Conservation (phyloP, 1,284 basidiomycete species). For the Anthracocystis setariae region DNA sequence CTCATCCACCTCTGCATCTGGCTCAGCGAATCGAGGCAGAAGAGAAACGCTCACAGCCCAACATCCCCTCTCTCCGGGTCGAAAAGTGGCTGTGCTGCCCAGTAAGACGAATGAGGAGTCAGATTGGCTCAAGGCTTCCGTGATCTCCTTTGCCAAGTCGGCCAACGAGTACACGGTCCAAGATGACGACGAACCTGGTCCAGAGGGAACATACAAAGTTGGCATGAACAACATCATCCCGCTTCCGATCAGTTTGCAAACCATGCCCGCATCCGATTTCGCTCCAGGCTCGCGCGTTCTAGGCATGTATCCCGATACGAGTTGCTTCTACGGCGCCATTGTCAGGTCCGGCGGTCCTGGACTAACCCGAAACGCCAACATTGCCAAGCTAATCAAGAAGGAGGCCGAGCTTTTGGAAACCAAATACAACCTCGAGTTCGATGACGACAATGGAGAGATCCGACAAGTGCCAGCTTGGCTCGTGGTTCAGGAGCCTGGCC, state of each 20-base stretch:
- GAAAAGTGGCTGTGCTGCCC: constrained; percentile 43
- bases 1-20: constrained; percentile 10
- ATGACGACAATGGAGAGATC: constrained; percentile 64
- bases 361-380: constrained; percentile 31
- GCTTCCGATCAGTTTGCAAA: constrained; percentile 54
- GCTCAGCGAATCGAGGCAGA: constrained; percentile 12
- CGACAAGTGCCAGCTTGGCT: constrained; percentile 62
- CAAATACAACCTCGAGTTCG: constrained; percentile 64
- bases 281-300: constrained; percentile 56
- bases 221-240: constrained; percentile 59
- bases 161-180: constrained; percentile 46
- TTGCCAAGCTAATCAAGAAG: constrained; percentile 45
- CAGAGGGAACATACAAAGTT: constrained; percentile 48
- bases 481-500: constrained; percentile 60
- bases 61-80: constrained; percentile 36
- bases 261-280: constrained; percentile 62
- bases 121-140: constrained; percentile 49
- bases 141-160: constrained; percentile 36
- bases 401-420: constrained; percentile 58
- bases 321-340: constrained; percentile 66
- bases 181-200: constrained; percentile 48
- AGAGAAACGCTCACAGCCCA: constrained; percentile 37
- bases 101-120: constrained; percentile 41
- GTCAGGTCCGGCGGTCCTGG: constrained; percentile 64
- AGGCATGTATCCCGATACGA: constrained; percentile 67